Base-by-base conservation (phyloP, 345 rosid genomes). In the Murraya paniculata region DNA sequence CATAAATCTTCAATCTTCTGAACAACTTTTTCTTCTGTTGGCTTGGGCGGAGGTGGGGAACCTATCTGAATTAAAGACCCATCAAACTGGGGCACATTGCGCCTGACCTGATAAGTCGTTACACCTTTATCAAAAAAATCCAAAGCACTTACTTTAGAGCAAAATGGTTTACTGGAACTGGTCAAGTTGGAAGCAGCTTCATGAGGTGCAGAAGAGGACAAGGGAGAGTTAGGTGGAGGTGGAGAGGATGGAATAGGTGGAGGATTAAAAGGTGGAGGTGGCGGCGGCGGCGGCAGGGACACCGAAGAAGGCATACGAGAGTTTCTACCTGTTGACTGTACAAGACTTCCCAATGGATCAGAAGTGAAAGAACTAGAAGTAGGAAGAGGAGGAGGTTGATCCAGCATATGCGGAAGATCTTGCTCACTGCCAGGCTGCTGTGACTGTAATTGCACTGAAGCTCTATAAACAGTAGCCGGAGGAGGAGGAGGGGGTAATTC, bases 1-100 rank as follows among this genome's bases (percentile, higher is more conserved):
- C 85, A 84, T 45, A 86, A 72, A 53, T 78, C 77, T 74, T 82
- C 84, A 28, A 86, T 86, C 84, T 78, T 86, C 75, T 66, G 78
- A 60, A 82, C 33, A 36, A 74, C 61, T 25, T 78, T 83, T 55
- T 75, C 80, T 19, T 86, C 88, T 33, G 68, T 53, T 58, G 88
- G 88, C 80, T 76, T 85, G n/a, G 82, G 82, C 75, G 88, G 89
- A 36, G 83, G 77, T 69, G 71, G 73, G 73, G 71, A 62, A 71
- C 75, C 78, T 73, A 73, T 78, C 70, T 35, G 61, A 60, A 57
- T 81, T 33, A 71, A 69, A 50, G 39, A 73, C 67, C 62, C 69
- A 39, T 81, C 83, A 68, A 50, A 62, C 16, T 27, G 30, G 68
- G 77, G 4, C 48, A 71, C 48, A 55, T 38, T 64, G 27, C 61